Evolutionary conservation across 176 grass and related monocot species (phyloP).

Genomic region (Alloteropsis semialata): DNA sequence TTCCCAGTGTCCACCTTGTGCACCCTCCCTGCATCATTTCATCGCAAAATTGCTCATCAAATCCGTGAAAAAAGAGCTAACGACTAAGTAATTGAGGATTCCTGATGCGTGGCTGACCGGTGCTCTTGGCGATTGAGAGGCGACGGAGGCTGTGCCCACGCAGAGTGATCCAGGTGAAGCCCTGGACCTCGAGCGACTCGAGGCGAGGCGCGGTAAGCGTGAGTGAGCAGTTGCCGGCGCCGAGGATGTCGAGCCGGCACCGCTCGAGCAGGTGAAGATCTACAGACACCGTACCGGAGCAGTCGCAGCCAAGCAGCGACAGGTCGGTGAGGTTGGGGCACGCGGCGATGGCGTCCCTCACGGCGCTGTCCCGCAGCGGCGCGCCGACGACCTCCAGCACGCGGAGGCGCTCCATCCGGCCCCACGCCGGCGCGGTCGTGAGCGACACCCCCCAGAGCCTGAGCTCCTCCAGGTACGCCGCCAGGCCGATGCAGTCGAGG

Average conservation of each 20-base stretch:
- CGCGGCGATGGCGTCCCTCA: slow-evolving; percentile 59
- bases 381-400: slow-evolving; percentile 88
- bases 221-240: slow-evolving; percentile 55
- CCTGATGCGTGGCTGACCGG: slow-evolving; percentile 37
- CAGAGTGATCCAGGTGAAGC: slow-evolving; percentile 79
- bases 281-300: slow-evolving; percentile 48
- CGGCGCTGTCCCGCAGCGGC: slow-evolving; percentile 49
- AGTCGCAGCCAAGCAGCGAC: slow-evolving; percentile 80
- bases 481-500: slow-evolving; percentile 69
- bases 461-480: slow-evolving; percentile 49
- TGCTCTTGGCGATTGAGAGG: slow-evolving; percentile 80
- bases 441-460: slow-evolving; percentile 87
- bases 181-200: slow-evolving; percentile 73
- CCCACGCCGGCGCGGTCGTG: slow-evolving; percentile 59
- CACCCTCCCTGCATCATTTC: slow-evolving; percentile 58
- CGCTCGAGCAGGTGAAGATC: slow-evolving; percentile 53
- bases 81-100: background rate
- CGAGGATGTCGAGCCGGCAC: slow-evolving; percentile 84
- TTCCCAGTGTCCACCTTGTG: slow-evolving; percentile 72
- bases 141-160: slow-evolving; percentile 49
- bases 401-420: slow-evolving; percentile 41
- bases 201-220: slow-evolving; percentile 49
- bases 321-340: slow-evolving; percentile 79
- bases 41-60: background rate
- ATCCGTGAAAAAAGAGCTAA: background rate